Conservation (phyloP, 2,329 filamentous ascomycete species). For the Bisporella sp. region DNA sequence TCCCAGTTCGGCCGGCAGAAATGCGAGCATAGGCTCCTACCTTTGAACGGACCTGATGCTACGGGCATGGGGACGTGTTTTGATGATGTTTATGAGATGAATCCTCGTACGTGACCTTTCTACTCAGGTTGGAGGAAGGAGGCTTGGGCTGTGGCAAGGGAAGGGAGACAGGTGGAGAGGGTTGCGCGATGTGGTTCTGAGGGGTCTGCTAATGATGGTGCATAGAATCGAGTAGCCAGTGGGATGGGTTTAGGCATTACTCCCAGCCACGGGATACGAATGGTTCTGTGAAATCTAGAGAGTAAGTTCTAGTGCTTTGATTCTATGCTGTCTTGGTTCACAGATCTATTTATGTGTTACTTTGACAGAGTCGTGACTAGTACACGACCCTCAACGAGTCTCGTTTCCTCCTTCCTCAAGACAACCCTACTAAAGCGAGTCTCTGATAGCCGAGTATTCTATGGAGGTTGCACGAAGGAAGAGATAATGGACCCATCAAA, state of each 20-base stretch:
- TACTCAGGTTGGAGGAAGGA: neutral
- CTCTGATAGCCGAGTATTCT: slow-evolving; percentile 32
- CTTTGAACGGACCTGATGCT: slow-evolving; percentile 31
- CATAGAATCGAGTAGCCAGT: slow-evolving; percentile 40
- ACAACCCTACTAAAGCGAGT: too few species aligned
- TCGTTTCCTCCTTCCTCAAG: too few species aligned
- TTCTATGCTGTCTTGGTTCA: too few species aligned
- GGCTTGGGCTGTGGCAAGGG: too few species aligned
- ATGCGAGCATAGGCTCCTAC: slow-evolving; percentile 42
- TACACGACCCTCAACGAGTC: too few species aligned
- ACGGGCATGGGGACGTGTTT: slow-evolving; percentile 33
- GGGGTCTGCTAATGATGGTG: neutral
- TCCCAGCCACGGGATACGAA: slow-evolving; percentile 31
- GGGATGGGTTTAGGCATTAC: slow-evolving; percentile 45
- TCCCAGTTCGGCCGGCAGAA: slow-evolving; percentile 45
- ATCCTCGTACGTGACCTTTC: slow-evolving; percentile 32
- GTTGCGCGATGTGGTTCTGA: neutral
- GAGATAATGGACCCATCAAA: slow-evolving; percentile 39
- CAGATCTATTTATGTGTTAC: too few species aligned
- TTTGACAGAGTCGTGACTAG: too few species aligned
- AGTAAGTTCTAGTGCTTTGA: slow-evolving; percentile 5
- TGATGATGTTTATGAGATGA: slow-evolving; percentile 43
- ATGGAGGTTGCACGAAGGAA: slow-evolving; percentile 37
- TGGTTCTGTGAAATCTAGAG: slow-evolving; percentile 16
- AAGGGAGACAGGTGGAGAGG: too few species aligned